Evolutionary conservation across 2,329 filamentous ascomycete genomes (phyloP).

Genomic region (Aureobasidium sp.): DNA sequence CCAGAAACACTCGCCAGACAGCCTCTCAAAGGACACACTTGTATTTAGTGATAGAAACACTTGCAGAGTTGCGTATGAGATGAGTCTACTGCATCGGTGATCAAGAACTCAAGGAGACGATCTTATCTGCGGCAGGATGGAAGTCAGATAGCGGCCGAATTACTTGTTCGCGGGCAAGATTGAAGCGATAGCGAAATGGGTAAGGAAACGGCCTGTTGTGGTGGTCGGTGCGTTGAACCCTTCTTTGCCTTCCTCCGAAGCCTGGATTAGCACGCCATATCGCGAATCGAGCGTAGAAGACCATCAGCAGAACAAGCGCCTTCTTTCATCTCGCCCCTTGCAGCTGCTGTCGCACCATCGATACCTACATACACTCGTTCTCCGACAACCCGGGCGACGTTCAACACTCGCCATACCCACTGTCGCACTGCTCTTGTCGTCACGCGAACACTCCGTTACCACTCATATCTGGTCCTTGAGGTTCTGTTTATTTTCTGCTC

Average conservation of each 20-base stretch:
- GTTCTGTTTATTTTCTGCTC: not conserved
- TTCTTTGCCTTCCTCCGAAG: not conserved
- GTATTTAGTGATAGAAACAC: not conserved
- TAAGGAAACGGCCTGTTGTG: constrained; percentile 6
- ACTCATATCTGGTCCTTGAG: not conserved
- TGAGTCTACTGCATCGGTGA: too few species aligned
- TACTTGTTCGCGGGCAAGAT: not conserved
- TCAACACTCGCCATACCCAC: not conserved
- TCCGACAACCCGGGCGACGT: constrained; percentile 1
- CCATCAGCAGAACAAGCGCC: not conserved
- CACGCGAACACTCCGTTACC: not conserved
- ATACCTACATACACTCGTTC: constrained; percentile 5
- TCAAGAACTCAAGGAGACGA: too few species aligned
- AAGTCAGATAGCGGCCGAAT: not conserved
- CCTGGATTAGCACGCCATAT: constrained; percentile 6
- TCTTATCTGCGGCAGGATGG: not conserved
- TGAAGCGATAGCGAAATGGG: not conserved
- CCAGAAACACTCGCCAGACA: not conserved
- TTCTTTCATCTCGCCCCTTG: constrained; percentile 6
- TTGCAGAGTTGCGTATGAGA: not conserved
- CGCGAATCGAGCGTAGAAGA: not conserved
- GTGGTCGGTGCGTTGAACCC: not conserved
- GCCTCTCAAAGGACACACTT: not conserved
- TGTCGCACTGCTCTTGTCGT: not conserved
- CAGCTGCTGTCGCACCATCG: constrained; percentile 6